Percentiles rank a stretch among this genome's conserved stretches.
Conservation (phyloP, 768 basidiomycete species). For the Leccinum fibrillosum region DNA sequence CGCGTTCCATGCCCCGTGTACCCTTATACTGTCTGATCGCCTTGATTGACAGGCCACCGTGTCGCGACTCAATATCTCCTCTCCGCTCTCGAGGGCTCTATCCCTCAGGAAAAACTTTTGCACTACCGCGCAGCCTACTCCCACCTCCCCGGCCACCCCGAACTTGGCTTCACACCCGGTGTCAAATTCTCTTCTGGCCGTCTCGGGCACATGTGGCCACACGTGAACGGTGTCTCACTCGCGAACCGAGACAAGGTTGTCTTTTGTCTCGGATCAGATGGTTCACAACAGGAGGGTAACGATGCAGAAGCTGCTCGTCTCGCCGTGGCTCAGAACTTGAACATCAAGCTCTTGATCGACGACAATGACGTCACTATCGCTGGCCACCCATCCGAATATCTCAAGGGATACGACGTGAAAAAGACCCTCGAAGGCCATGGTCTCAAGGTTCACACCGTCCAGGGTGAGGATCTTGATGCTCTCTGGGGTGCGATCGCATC, state of each 20-base stretch:
- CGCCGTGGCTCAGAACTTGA: constrained; percentile 78
- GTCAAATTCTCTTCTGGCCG: constrained; percentile 94
- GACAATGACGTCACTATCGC: constrained; percentile 92
- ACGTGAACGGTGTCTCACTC: constrained; percentile 82
- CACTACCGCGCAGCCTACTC: constrained; percentile 86
- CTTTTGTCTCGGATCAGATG: constrained; percentile 85
- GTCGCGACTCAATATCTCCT: constrained; percentile 89
- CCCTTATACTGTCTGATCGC: neutral
- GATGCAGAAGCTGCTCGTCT: constrained; percentile 88
- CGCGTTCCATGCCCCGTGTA: constrained; percentile 17
- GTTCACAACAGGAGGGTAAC: constrained; percentile 89
- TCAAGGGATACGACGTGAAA: constrained; percentile 69
- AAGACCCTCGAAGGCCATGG: constrained; percentile 82
- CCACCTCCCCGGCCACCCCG: constrained; percentile 86
- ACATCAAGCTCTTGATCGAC: constrained; percentile 84
- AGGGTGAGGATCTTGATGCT: constrained; percentile 78
- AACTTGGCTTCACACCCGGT: constrained; percentile 87
- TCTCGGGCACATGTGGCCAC: constrained; percentile 87
- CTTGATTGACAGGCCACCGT: constrained; percentile 60
- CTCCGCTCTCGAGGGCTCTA: constrained; percentile 67
- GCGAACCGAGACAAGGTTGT: constrained; percentile 75
- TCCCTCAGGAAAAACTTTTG: constrained; percentile 74
- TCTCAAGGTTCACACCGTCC: constrained; percentile 65
- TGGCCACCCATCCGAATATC: constrained; percentile 86
- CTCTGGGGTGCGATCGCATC: constrained; percentile 67